Conservation (phyloP, 768 basidiomycete genomes). For the Plicaturopsis crispa region DNA sequence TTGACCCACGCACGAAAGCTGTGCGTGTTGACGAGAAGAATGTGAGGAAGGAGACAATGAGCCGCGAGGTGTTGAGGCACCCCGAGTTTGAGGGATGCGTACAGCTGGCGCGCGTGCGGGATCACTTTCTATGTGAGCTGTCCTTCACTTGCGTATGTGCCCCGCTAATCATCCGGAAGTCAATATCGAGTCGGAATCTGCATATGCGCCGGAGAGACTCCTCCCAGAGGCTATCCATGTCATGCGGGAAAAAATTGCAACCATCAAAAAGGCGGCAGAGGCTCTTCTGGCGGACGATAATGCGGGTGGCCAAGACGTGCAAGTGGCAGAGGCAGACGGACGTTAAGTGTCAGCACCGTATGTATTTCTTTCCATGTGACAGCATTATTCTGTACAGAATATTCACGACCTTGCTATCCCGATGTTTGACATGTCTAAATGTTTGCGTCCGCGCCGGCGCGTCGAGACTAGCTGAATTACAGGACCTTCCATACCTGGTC, state of each 20-base stretch:
- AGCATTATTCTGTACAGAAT: too few species aligned
- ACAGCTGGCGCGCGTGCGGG: slow-evolving; percentile 76
- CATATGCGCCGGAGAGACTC: slow-evolving; percentile 79
- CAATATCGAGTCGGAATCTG: slow-evolving; percentile 86
- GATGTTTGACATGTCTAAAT: too few species aligned
- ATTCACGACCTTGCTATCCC: too few species aligned
- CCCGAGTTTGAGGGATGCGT: slow-evolving; percentile 84
- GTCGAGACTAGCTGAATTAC: too few species aligned
- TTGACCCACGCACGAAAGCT: slow-evolving; percentile 48
- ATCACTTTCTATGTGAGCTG: slow-evolving; percentile 86
- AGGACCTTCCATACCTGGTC: too few species aligned
- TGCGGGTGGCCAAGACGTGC: too few species aligned
- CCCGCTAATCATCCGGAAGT: slow-evolving; percentile 35
- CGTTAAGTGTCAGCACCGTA: too few species aligned
- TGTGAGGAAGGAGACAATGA: slow-evolving; percentile 82
- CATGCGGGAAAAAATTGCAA: slow-evolving; percentile 72
- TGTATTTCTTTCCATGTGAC: too few species aligned
- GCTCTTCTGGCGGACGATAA: slow-evolving; percentile 37
- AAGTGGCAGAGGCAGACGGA: too few species aligned
- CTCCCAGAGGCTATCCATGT: slow-evolving; percentile 75
- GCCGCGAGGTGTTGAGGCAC: slow-evolving; percentile 86
- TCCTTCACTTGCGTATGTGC: background rate
- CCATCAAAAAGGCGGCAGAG: slow-evolving; percentile 51
- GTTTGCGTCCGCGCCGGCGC: too few species aligned
- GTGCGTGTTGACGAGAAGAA: slow-evolving; percentile 56